A percentile compares a stretch with the other conserved stretches of the same genome.
These are phyloP conservation scores for Cyberlindnera xishuangbannaensis DNA, from an alignment of 805 yeast species.

Conservation along the genomic window DNA sequence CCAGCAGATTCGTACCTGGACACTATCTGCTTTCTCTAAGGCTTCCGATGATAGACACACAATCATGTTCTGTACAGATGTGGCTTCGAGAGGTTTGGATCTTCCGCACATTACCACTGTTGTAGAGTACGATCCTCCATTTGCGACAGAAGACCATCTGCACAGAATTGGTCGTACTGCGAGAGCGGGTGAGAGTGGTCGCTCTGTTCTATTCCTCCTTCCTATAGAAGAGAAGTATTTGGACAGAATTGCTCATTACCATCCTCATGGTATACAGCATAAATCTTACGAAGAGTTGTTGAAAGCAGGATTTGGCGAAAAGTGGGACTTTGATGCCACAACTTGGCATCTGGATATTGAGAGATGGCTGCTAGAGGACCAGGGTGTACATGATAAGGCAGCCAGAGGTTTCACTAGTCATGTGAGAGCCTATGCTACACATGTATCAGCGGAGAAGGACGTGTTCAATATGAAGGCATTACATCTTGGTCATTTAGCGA, in stretches of 20 bases:
- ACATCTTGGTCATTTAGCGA: conserved; percentile 95
- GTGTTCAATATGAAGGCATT: conserved; percentile 75
- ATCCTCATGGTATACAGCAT: conserved; percentile 47
- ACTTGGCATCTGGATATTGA: conserved; percentile 93
- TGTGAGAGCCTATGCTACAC: conserved; percentile 94
- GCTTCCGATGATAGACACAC: conserved; percentile 44
- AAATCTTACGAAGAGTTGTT: conserved; percentile 42
- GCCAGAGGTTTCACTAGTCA: conserved; percentile 82
- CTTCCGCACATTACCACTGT: conserved; percentile 81
- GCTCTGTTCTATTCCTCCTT: conserved; percentile 67
- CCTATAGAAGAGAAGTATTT: conserved; percentile 93
- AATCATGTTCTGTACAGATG: conserved; percentile 90
- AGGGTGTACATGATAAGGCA: conserved; percentile 56
- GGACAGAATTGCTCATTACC: conserved; percentile 52
- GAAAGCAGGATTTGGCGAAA: conserved; percentile 35
- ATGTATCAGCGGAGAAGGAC: conserved; percentile 70
- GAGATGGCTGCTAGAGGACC: conserved; percentile 76
- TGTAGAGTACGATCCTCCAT: conserved; percentile 93
- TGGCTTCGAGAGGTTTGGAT: conserved; percentile 95
- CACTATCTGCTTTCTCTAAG: conserved; percentile 40
- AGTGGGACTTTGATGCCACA: conserved; percentile 94
- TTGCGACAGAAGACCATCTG: conserved; percentile 87
- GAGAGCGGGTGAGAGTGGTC: conserved; percentile 88
- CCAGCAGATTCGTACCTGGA: conserved; percentile 77
- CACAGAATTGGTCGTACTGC: conserved; percentile 98